phyloP scores from a whole-genome alignment of 2,329 filamentous ascomycete species.

The Geosmithia flava region DNA sequence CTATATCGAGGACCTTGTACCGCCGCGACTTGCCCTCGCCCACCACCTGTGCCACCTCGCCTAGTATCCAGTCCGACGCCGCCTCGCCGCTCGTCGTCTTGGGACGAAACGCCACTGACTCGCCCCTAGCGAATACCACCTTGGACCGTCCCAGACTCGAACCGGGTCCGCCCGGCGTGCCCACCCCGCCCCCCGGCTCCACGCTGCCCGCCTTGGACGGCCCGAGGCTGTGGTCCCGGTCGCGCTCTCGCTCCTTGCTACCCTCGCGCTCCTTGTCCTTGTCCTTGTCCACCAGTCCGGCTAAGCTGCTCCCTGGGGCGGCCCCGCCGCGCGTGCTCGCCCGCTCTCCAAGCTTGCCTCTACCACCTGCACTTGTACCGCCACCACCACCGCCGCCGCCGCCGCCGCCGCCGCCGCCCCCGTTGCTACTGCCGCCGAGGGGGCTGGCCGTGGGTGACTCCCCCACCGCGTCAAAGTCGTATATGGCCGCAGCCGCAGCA shows the following conservation, averaged over 20 bases:
- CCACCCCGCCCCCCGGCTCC: slow-evolving; percentile 27
- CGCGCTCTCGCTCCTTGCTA: slow-evolving; percentile 11
- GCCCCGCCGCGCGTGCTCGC: slow-evolving; percentile 5
- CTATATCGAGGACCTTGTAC: slow-evolving; percentile 71
- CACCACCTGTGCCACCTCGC: slow-evolving; percentile 62
- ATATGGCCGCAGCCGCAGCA: slow-evolving; percentile 13
- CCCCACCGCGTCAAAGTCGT: slow-evolving; percentile 30
- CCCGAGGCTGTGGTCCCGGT: slow-evolving; percentile 36
- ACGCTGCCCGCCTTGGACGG: slow-evolving; percentile 44
- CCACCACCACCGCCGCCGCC: neutral
- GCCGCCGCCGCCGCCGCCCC: no score
- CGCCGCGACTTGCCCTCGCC: slow-evolving; percentile 67
- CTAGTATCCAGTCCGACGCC: slow-evolving; percentile 56
- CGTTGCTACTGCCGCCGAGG: slow-evolving; percentile 16
- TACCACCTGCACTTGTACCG: slow-evolving; percentile 2
- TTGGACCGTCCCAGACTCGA: slow-evolving; percentile 26
- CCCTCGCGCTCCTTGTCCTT: slow-evolving; percentile 9
- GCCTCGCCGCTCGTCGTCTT: slow-evolving; percentile 36
- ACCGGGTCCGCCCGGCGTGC: slow-evolving; percentile 3
- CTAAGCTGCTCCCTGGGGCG: slow-evolving; percentile 8
- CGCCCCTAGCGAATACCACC: slow-evolving; percentile 46
- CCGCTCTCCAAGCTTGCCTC: slow-evolving; percentile 17
- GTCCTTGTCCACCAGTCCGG: slow-evolving; percentile 4
- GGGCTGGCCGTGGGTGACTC: slow-evolving; percentile 33
- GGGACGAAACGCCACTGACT: slow-evolving; percentile 54